Base-by-base conservation (phyloP, 495 filamentous ascomycete species). In the Hypoxylon rickii region DNA sequence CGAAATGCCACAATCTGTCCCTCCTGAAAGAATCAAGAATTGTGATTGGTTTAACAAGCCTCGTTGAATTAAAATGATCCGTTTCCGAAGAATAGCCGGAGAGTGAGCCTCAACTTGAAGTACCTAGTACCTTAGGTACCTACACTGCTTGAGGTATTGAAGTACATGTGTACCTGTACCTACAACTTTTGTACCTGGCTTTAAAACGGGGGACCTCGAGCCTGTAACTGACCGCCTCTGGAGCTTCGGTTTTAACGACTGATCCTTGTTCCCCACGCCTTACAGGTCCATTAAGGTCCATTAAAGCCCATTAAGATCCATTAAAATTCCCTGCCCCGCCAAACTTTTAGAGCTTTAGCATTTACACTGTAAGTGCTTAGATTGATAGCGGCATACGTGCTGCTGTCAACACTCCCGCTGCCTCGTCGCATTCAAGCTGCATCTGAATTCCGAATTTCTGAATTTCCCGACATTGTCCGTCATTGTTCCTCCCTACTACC, bases 281-380 rank as follows among this genome's bases (percentile, higher is more conserved):
- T n/a, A n/a, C n/a, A n/a, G n/a, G n/a, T n/a, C n/a, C n/a, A n/a
- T n/a, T n/a, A n/a, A n/a, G n/a, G n/a, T n/a, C n/a, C n/a, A n/a
- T n/a, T n/a, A n/a, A n/a, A n/a, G n/a, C n/a, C n/a, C n/a, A n/a
- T n/a, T n/a, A n/a, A n/a, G n/a, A n/a, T 44, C 37, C 33, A 34
- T 43, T 40, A 50, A 51, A 22, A 34, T 36, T 46, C 29, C 26
- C 4, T 84, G 81, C 76, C 83, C 55, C 71, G 71, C 36, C 70
- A 74, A 65, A 80, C 77, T 42, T 41, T 57, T 48, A 7, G 34
- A 8, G 5, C 41, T 55, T 50, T 44, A 61, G 42, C 58, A 54
- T 11, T 17, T 29, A 29, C 24, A 29, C 10, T 10, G 24, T 21
- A 37, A 17, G 18, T 41, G 18, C 12, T n/a, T 32, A n/a, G n/a